These are phyloP conservation scores for Globisporangium rhizosaccharum DNA, from an alignment of 352 stramenopile species.

Conservation along the genomic window DNA sequence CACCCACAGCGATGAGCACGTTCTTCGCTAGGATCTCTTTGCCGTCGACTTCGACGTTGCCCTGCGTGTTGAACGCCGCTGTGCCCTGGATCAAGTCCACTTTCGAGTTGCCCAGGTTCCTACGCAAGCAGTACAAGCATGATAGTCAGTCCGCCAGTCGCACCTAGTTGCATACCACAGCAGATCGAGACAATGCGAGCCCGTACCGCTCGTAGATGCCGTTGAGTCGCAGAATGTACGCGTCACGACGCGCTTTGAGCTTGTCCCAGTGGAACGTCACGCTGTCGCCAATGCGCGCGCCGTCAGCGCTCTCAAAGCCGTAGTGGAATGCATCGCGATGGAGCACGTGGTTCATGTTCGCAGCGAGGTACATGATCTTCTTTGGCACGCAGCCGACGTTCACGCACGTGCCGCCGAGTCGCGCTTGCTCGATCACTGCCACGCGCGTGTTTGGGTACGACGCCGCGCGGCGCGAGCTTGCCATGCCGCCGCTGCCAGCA, in stretches of 20 bases:
- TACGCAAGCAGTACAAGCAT: constrained; percentile 8
- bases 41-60: constrained; percentile 80
- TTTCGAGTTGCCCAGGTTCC: constrained; percentile 88
- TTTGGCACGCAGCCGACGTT: constrained; percentile 99
- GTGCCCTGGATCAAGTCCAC: constrained; percentile 88
- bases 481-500: constrained; percentile 90
- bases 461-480: constrained; percentile 88
- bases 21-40: constrained; percentile 49
- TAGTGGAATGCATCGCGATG: constrained; percentile 52
- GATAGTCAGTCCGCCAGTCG: not conserved
- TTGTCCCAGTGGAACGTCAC: constrained; percentile 86
- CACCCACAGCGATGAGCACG: constrained; percentile 59
- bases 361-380: constrained; percentile 95
- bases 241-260: constrained; percentile 92
- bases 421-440: constrained; percentile 90
- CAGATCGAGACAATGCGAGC: not conserved
- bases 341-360: constrained; percentile 53
- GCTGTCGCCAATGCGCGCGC: constrained; percentile 29
- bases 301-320: constrained; percentile 43
- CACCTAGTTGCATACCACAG: not conserved
- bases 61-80: constrained; percentile 75
- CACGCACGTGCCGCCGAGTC: constrained; percentile 96
- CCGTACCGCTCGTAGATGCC: constrained; percentile 90
- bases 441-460: constrained; percentile 88
- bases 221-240: constrained; percentile 95